phyloP scores from a whole-genome alignment of 2,329 filamentous ascomycete genomes.

The Periconia macrospinosa region DNA sequence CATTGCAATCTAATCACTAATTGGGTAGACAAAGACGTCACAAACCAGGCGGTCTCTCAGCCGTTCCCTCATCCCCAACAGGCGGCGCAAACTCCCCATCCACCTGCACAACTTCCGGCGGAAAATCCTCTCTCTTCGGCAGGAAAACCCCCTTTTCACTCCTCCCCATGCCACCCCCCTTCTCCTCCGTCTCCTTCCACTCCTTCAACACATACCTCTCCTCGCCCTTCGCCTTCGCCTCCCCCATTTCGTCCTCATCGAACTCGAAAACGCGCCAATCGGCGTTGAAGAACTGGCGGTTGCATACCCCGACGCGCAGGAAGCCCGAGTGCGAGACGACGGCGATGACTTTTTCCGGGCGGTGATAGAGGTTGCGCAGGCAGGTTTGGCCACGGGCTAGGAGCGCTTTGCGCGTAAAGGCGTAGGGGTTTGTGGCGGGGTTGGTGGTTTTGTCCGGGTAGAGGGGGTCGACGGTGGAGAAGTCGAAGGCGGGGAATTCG shows the following conservation, averaged over 20 bases:
- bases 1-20: background rate
- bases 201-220: constrained; percentile 50
- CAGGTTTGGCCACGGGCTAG: constrained; percentile 57
- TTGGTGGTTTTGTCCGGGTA: constrained; percentile 65
- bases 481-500: constrained; percentile 62
- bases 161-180: constrained; percentile 55
- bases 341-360: constrained; percentile 64
- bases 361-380: constrained; percentile 53
- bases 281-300: constrained; percentile 57
- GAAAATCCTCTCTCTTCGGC: constrained; percentile 29
- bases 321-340: constrained; percentile 69
- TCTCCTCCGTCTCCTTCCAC: constrained; percentile 51
- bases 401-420: constrained; percentile 56
- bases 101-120: constrained; percentile 17
- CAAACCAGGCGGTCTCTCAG: constrained; percentile 4
- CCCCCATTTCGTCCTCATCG: constrained; percentile 50
- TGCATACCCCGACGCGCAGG: constrained; percentile 59
- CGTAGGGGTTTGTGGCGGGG: constrained; percentile 48
- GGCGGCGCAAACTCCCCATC: constrained; percentile 10
- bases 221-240: constrained; percentile 39
- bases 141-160: constrained; percentile 46
- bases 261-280: constrained; percentile 68
- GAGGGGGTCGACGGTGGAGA: constrained; percentile 58
- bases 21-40: no score
- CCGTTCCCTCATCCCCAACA: constrained; percentile 10